Evolutionary conservation across 331 rosid genomes (phyloP).

Genomic region (Rosa hybrid): DNA sequence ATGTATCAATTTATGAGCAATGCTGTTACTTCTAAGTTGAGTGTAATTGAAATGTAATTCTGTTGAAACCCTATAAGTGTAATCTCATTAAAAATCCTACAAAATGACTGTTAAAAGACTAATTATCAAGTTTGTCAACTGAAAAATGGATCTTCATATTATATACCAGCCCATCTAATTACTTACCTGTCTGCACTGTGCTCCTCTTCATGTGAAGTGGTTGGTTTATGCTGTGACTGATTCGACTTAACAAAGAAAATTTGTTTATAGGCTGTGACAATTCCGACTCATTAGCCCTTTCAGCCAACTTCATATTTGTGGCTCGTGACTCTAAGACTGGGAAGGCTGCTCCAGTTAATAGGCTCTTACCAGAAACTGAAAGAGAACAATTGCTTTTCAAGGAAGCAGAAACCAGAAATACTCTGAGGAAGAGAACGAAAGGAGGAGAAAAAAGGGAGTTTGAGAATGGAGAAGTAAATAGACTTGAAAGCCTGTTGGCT

Average conservation of each 20-base stretch:
- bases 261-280: conserved; percentile 34
- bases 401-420: conserved; percentile 74
- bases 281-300: conserved; percentile 52
- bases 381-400: conserved; percentile 58
- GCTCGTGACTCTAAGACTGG: conserved; percentile 83
- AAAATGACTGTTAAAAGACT: neutral
- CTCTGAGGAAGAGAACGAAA: conserved; percentile 51
- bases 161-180: neutral
- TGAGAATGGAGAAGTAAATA: conserved; percentile 52
- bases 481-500: conserved; percentile 54
- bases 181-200: neutral
- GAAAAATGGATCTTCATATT: neutral
- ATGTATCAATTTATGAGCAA: neutral
- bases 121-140: neutral
- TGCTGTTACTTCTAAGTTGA: neutral
- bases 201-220: neutral
- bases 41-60: neutral
- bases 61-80: neutral
- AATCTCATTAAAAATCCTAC: neutral
- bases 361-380: conserved; percentile 65
- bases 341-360: conserved; percentile 84
- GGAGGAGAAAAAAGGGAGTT: conserved; percentile 51
- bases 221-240: neutral
- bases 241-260: neutral
- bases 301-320: conserved; percentile 86